Base-by-base conservation (phyloP, 192 early-diverging fungal genomes). In the Backusella westeae region DNA sequence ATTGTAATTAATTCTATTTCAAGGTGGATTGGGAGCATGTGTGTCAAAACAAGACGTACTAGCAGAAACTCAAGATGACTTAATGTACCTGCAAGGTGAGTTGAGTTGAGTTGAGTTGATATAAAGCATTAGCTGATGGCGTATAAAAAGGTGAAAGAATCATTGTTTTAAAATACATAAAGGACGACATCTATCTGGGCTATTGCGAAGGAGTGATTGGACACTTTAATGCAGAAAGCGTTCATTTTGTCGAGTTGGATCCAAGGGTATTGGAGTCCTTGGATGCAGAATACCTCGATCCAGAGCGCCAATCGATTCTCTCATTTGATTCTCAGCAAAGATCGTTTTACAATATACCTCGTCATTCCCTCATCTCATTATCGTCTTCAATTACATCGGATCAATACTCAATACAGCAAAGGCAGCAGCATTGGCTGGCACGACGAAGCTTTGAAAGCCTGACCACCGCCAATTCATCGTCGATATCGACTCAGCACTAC, bases 161-260 rank as follows among this genome's bases (percentile, higher is more conserved):
- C 38, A 77, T 79, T 59, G 83, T 86, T 3, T 49, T 86, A 5
- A 63, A 63, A 63, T 63, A 63, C 9, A 63, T 63, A 3, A 14
- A 63, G 9, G 8, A 89, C 9, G 56, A 63, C 9, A 63, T 23
- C 0, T 63, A 63, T 1, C 10, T 63, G 87, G 89, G 89, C 4
- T 88, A 86, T 63, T 90, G 89, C 69, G 85, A 90, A 71, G 87
- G 85, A 12, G 83, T 90, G 5, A 72, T 87, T n/a, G 89, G 89
- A 0, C 74, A 72, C 7, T 88, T 88, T 67, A 78, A 77, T 34
- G 89, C 85, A 34, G 79, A 75, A 36, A 78, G 77, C 32, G 89
- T 90, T 29, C 81, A 86, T 23, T 88, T 90, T 75, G 82, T 83
- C 17, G 82, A 83, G 69, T 66, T 83, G 9, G 82, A 83, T 67